Base-by-base conservation (phyloP, 441 rosid species). In the Eruca vesicaria region DNA sequence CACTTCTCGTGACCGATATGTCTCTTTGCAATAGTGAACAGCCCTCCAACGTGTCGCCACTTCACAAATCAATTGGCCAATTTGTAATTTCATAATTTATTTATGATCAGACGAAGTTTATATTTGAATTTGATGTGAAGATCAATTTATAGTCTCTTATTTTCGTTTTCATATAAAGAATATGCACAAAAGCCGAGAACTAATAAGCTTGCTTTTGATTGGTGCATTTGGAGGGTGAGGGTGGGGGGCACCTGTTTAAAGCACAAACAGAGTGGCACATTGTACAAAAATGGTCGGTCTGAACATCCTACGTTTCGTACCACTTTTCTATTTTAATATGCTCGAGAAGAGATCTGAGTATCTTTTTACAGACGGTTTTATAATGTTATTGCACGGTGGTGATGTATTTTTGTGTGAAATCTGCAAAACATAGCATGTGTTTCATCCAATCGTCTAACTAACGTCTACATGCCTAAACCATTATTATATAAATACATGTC, bases 261-360 rank as follows among this genome's bases (percentile, higher is more conserved):
- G 43, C 26, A 63, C 63, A 63, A 35, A 16, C 43, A 36, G 77
- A 73, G 33, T 56, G 71, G 71, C 77, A 73, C 77, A 73, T 56
- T 65, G 35, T 38, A 56, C 77, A 28, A 55, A 38, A 65, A 38
- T 73, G 58, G 77, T 73, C 77, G 71, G 77, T 56, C 58, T 64
- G 70, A 26, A 28, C 56, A 26, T 55, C 43, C 9, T 63, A 63
- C 55, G 38, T 72, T 53, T 23, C 26, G 15, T 60, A 29, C 32
- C 33, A 61, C 14, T 31, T 70, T 58, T 58, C 29, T 43, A 59
- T 7, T 32, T 60, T 41, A 29, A 59, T 45, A n/a, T 19, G 48
- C 20, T 61, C 15, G 7, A 45, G 2, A 48, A 31, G 75, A 45
- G 60, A 20, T 60, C 7, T 41, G 36, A 57, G 28, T 20, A 53